These are phyloP conservation scores for Neurospora discreta DNA, from an alignment of 495 filamentous ascomycete genomes.

Conservation along the genomic window DNA sequence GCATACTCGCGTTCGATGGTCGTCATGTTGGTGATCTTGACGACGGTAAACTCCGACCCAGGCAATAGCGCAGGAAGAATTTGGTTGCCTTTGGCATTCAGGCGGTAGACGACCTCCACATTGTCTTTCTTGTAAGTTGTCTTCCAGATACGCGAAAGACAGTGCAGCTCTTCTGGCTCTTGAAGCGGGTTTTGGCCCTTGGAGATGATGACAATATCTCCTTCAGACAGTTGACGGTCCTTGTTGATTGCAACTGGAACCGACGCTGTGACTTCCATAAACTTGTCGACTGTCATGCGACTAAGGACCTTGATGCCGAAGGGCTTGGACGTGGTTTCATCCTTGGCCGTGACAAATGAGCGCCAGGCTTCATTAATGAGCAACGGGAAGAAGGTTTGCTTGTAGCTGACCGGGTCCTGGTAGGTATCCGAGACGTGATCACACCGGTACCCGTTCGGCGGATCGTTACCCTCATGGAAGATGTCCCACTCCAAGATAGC, in stretches of 20 bases:
- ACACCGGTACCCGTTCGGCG: conserved; percentile 64
- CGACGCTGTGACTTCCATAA: conserved; percentile 78
- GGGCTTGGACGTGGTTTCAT: conserved; percentile 66
- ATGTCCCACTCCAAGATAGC: conserved; percentile 87
- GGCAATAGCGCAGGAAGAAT: conserved; percentile 38
- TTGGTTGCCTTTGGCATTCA: conserved; percentile 48
- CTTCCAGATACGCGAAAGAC: conserved; percentile 72
- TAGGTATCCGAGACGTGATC: conserved; percentile 66
- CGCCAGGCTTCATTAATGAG: conserved; percentile 94
- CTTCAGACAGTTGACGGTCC: conserved; percentile 64
- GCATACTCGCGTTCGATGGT: conserved; percentile 93
- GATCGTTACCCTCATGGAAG: conserved; percentile 75
- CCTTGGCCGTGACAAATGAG: conserved; percentile 76
- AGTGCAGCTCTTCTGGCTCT: conserved; percentile 56
- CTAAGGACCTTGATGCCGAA: conserved; percentile 78
- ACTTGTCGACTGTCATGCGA: conserved; percentile 80
- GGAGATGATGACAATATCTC: conserved; percentile 80
- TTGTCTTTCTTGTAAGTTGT: conserved; percentile 67
- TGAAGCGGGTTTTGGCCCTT: conserved; percentile 53
- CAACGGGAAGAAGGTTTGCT: conserved; percentile 80
- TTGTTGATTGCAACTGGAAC: conserved; percentile 59
- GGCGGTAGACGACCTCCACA: conserved; percentile 73
- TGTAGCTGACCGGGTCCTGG: conserved; percentile 62
- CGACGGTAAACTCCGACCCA: conserved; percentile 55
- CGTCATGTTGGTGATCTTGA: conserved; percentile 76